A percentile compares a stretch with the other conserved stretches of the same genome.
phyloP scores from a whole-genome alignment of 2,329 filamentous ascomycete species.

The Ampelomyces quisqualis region DNA sequence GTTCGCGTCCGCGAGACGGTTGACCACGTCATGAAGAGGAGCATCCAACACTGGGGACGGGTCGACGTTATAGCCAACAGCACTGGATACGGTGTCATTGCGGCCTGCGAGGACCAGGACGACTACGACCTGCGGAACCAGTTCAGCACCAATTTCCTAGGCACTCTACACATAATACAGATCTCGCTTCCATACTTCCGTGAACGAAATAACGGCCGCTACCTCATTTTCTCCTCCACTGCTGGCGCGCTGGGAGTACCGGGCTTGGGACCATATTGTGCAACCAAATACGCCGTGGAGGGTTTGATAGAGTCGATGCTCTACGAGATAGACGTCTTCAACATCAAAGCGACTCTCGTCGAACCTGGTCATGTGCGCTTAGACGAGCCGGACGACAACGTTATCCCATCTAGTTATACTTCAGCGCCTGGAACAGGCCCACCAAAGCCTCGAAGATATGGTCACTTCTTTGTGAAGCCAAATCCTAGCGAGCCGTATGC shows the following conservation, averaged over 20 bases:
- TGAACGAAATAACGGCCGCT: slow-evolving; percentile 70
- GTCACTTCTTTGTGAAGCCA: slow-evolving; percentile 87
- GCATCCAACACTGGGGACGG: slow-evolving; percentile 72
- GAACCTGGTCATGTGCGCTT: slow-evolving; percentile 85
- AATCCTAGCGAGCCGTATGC: slow-evolving; percentile 76
- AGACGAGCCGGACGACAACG: slow-evolving; percentile 68
- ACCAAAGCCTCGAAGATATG: slow-evolving; percentile 70
- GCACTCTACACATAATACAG: slow-evolving; percentile 90
- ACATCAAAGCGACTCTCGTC: slow-evolving; percentile 90
- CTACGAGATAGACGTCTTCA: slow-evolving; percentile 89
- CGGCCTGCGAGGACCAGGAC: slow-evolving; percentile 94
- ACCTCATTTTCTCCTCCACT: slow-evolving; percentile 92
- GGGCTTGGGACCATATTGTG: slow-evolving; percentile 89
- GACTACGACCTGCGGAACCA: slow-evolving; percentile 92
- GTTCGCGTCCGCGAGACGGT: slow-evolving; percentile 82
- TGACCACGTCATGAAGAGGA: slow-evolving; percentile 65
- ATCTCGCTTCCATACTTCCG: slow-evolving; percentile 85
- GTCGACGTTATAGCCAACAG: slow-evolving; percentile 88
- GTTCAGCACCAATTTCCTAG: slow-evolving; percentile 97
- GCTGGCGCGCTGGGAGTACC: slow-evolving; percentile 91
- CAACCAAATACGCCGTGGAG: slow-evolving; percentile 95
- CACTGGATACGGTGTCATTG: slow-evolving; percentile 93
- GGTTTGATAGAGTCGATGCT: slow-evolving; percentile 95
- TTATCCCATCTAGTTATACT: slow-evolving; percentile 18
- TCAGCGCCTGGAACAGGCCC: slow-evolving; percentile 35